Evolutionary conservation across 768 basidiomycete genomes (phyloP).

Genomic region (Neoboletus subvelutipes): DNA sequence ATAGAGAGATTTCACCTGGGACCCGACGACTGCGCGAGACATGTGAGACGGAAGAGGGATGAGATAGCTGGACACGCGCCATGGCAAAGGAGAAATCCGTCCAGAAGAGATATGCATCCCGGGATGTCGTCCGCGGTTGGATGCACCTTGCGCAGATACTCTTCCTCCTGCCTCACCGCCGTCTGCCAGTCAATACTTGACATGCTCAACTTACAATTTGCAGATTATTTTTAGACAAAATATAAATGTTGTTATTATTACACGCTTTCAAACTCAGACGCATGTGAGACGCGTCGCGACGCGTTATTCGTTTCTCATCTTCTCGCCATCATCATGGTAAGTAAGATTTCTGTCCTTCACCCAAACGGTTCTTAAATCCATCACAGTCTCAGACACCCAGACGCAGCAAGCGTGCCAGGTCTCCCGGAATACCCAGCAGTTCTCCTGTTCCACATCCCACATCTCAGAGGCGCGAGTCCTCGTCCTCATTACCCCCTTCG

Average conservation of each 20-base stretch:
- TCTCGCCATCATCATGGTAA: constrained; percentile 39
- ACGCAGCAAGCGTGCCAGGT: constrained; percentile 62
- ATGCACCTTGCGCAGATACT: constrained; percentile 60
- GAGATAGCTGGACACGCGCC: constrained; percentile 37
- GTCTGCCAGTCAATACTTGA: constrained; percentile 49
- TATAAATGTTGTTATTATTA: constrained; percentile 14
- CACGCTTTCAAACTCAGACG: constrained; percentile 47
- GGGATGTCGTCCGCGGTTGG: constrained; percentile 81
- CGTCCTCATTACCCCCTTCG: constrained; percentile 81
- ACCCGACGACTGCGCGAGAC: constrained; percentile 57
- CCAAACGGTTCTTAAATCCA: background rate
- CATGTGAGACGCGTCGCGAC: constrained; percentile 43
- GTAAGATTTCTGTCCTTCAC: constrained; percentile 8
- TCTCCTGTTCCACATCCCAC: constrained; percentile 46
- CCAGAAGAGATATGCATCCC: constrained; percentile 73
- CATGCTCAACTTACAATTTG: constrained; percentile 26
- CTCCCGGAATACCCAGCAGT: constrained; percentile 48
- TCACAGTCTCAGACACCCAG: constrained; percentile 45
- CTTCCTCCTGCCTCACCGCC: constrained; percentile 66
- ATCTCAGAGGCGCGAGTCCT: constrained; percentile 53
- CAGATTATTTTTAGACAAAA: constrained; percentile 4
- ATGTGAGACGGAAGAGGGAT: constrained; percentile 11
- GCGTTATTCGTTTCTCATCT: constrained; percentile 33
- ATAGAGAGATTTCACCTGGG: constrained; percentile 84
- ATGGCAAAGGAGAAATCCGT: constrained; percentile 70